These are phyloP conservation scores for Exophiala aquamarina DNA, from an alignment of 2,329 filamentous ascomycete species.

Conservation along the genomic window DNA sequence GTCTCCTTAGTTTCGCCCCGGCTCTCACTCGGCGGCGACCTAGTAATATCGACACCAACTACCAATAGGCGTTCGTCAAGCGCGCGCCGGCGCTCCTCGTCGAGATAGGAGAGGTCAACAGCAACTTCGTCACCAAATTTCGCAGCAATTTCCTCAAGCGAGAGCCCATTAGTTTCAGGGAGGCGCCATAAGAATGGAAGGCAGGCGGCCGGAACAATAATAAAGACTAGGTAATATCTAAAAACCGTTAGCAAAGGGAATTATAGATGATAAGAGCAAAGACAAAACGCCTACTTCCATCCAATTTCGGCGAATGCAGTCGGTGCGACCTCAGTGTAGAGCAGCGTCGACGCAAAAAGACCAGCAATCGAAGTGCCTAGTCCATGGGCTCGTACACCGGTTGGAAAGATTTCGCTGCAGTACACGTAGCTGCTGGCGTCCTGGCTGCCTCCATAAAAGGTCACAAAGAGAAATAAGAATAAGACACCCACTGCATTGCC, in stretches of 20 bases:
- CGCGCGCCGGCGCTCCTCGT: conserved; percentile 14
- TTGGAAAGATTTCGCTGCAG: too few relatives aligned
- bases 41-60: conserved; percentile 12
- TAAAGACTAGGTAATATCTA: conserved; percentile 21
- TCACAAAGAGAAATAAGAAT: conserved; percentile 8
- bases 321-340: conserved; percentile 12
- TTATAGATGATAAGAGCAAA: too few relatives aligned
- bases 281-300: conserved; percentile 25
- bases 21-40: conserved; percentile 6
- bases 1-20: conserved; percentile 8
- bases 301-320: conserved; percentile 20
- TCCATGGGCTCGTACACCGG: conserved; percentile 12
- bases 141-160: conserved; percentile 36
- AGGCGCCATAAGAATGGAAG: conserved; percentile 24
- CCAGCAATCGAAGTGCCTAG: conserved; percentile 4
- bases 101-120: conserved; percentile 22
- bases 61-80: conserved; percentile 15
- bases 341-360: conserved; percentile 3
- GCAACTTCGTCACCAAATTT: conserved; percentile 35
- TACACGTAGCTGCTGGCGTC: conserved; percentile 16
- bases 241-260: too few relatives aligned
- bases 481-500: conserved; percentile 11
- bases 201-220: conserved; percentile 9
- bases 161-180: conserved; percentile 36
- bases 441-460: conserved; percentile 5